Evolutionary conservation across 1,284 basidiomycete species (phyloP).

Genomic region (Phellinidium pouzarii): DNA sequence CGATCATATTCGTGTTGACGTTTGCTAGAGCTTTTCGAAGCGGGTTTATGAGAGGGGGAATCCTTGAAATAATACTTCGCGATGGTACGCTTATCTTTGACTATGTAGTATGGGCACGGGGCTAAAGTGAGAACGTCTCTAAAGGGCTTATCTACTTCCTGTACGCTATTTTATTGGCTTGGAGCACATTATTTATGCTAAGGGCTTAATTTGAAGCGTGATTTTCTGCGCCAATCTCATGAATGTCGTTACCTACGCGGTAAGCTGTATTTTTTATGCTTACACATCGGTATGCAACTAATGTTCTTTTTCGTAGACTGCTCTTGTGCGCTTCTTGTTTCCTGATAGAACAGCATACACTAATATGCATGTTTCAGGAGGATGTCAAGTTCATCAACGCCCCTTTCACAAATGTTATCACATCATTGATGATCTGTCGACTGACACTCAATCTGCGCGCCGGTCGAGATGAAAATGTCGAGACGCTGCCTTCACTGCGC

Average conservation of each 20-base stretch:
- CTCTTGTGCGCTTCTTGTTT: no score
- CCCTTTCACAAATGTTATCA: slow-evolving; percentile 14
- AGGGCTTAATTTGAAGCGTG: slow-evolving; percentile 10
- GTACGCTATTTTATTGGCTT: slow-evolving; percentile 1
- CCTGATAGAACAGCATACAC: background rate
- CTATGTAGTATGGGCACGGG: background rate
- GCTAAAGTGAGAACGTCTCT: background rate
- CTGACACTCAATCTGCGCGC: slow-evolving; percentile 10
- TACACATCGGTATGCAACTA: no score
- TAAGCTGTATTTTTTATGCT: background rate
- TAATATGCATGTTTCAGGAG: slow-evolving; percentile 2
- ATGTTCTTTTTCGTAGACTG: no score
- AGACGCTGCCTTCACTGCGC: no score
- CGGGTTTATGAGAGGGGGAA: slow-evolving; percentile 8
- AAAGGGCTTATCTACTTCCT: slow-evolving; percentile 15
- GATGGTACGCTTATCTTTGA: slow-evolving; percentile 6
- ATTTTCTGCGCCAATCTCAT: slow-evolving; percentile 14
- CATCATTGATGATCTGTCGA: slow-evolving; percentile 13
- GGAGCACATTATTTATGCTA: background rate
- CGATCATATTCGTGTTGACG: background rate
- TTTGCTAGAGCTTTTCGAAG: background rate
- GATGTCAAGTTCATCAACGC: slow-evolving; percentile 14
- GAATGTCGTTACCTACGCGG: slow-evolving; percentile 15
- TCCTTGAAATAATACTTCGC: slow-evolving; percentile 11
- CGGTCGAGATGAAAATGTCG: no score